Conservation (phyloP, 768 basidiomycete species). For the Sarcomyxa edulis region DNA sequence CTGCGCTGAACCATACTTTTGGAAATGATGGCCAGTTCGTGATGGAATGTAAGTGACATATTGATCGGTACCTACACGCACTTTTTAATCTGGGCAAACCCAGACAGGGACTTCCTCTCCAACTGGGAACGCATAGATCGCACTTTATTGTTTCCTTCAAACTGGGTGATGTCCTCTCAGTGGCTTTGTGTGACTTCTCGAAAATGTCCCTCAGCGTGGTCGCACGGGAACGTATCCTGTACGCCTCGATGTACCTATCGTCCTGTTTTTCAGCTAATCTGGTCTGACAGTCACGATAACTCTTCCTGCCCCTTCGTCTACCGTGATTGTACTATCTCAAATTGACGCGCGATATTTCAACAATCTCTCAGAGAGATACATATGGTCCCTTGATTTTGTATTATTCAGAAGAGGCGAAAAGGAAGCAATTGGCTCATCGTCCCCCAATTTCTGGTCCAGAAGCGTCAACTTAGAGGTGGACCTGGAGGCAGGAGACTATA, state of each 20-base stretch:
- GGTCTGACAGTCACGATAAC: constrained; percentile 38
- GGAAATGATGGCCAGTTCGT: constrained; percentile 51
- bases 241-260: constrained; percentile 5
- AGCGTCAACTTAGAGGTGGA: constrained; percentile 35
- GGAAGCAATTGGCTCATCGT: constrained; percentile 25
- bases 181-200: constrained; percentile 40
- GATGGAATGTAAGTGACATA: constrained; percentile 47
- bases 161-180: constrained; percentile 45
- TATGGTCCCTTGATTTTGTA: constrained; percentile 43
- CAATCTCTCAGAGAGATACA: constrained; percentile 27
- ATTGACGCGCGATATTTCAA: constrained; percentile 41
- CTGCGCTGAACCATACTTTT: constrained; percentile 38
- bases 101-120: constrained; percentile 44
- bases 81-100: no score
- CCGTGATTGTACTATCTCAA: constrained; percentile 43
- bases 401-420: constrained; percentile 38
- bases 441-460: constrained; percentile 23
- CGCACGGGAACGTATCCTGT: constrained; percentile 47
- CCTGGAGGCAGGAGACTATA: constrained; percentile 36
- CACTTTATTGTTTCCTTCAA: constrained; percentile 42
- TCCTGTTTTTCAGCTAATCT: constrained; percentile 1
- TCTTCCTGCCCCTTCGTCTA: constrained; percentile 26
- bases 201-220: constrained; percentile 29
- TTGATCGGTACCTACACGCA: no score
- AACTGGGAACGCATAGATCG: constrained; percentile 44